Evolutionary conservation across 441 rosid species (phyloP), one percentile per base, ranked within the genome.

Genomic region (Biscutella auriculata): DNA sequence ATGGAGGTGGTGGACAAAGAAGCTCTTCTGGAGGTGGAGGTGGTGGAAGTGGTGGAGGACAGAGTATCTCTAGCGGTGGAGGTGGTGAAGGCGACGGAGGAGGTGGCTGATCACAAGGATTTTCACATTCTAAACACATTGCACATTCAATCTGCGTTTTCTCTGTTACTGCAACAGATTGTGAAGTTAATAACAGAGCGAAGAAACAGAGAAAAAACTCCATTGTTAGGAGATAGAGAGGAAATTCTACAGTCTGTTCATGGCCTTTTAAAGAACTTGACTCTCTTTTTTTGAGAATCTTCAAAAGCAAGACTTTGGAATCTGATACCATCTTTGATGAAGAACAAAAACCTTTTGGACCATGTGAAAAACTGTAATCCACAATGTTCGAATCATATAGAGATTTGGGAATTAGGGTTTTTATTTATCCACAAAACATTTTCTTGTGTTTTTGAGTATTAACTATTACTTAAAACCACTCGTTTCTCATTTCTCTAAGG

Each of bases 401-500:
- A 28, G 11, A 17, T 15, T 9, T 19, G 12, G 36, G 9, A 6
- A 7, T 9, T 37, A 21, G 2, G 11, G 45, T 8, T 21, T 50
- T 14, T 43, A 7, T 52, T 62, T 3, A 49, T 5, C 15, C 15
- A 30, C 15, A 3, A 29, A 19, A 42, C 67, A 42, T n/a, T 25
- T 16, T n/a, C 8, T 19, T 7, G 42, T 1, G 12, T 14, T 26
- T 25, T 53, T 16, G 32, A 7, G n/a, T n/a, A n/a, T n/a, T n/a
- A n/a, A n/a, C n/a, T n/a, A n/a, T n/a, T n/a, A n/a, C n/a, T 75
- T 64, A 83, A 68, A 83, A 83, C 81, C 84, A 80, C 47, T 86
- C 88, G 3, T 90, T 90, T 16, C 87, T 84, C n/a, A 84, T 82
- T 33, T 65, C 76, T 63, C 93, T 77, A n/a, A 89, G 63, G 45